Conservation (phyloP, 1,284 basidiomycete species). For the Pyrrhoderma lamaoense region DNA sequence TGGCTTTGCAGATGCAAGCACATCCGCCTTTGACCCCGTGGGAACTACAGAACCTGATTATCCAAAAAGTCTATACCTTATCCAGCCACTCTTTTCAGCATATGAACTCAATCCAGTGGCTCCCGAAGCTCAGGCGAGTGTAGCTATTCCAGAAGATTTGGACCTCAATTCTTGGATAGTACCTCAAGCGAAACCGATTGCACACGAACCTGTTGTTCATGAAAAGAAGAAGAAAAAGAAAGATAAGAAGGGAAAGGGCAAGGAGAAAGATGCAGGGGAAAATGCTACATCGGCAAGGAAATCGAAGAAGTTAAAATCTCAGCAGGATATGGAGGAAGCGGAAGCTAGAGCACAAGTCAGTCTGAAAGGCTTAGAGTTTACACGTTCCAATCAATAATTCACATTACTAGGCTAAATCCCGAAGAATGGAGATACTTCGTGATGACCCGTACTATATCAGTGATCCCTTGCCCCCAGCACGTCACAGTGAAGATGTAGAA, state of each 20-base stretch:
- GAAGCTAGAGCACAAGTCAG: slow-evolving; percentile 13
- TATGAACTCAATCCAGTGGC: slow-evolving; percentile 88
- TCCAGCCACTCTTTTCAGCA: slow-evolving; percentile 72
- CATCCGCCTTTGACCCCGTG: slow-evolving; percentile 32
- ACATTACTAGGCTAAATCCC: slow-evolving; percentile 57
- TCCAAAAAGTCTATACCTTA: slow-evolving; percentile 86
- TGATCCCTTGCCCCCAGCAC: slow-evolving; percentile 44
- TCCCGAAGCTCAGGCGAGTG: slow-evolving; percentile 68
- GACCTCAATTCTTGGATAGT: slow-evolving; percentile 85
- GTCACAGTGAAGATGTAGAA: slow-evolving; percentile 60
- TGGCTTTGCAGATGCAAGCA: slow-evolving; percentile 32
- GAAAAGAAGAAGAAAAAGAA: slow-evolving; percentile 32
- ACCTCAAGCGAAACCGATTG: slow-evolving; percentile 44
- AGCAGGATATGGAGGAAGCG: slow-evolving; percentile 12
- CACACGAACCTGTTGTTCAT: slow-evolving; percentile 24
- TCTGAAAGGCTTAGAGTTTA: not conserved
- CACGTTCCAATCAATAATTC: not conserved
- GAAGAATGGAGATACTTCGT: slow-evolving; percentile 61
- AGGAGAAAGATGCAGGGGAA: slow-evolving; percentile 29
- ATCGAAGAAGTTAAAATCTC: slow-evolving; percentile 29
- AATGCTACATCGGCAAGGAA: slow-evolving; percentile 30
- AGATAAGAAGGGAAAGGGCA: slow-evolving; percentile 45
- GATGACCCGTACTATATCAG: slow-evolving; percentile 88
- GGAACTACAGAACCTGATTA: slow-evolving; percentile 42
- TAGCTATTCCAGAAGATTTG: slow-evolving; percentile 77